These are phyloP conservation scores for Pulveroboletus sp. DNA, from an alignment of 768 basidiomycete genomes.

Conservation along the genomic window DNA sequence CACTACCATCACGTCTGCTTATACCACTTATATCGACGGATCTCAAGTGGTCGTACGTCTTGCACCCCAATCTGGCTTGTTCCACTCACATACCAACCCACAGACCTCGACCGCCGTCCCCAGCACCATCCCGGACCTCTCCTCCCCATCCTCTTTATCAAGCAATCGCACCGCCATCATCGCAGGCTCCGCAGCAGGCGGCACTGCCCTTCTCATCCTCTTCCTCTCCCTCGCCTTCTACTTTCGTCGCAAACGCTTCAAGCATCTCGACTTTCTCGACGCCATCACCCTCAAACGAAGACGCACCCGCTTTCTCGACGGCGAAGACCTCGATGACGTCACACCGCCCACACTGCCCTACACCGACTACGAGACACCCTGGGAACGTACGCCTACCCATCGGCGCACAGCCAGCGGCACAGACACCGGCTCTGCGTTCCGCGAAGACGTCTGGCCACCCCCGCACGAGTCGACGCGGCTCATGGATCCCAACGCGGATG, in stretches of 20 bases:
- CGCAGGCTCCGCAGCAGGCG: constrained; percentile 40
- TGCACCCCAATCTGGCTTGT: neutral
- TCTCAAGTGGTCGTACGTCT: constrained; percentile 17
- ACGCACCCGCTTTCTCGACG: constrained; percentile 22
- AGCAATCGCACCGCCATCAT: constrained; percentile 38
- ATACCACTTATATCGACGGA: constrained; percentile 16
- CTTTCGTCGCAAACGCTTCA: constrained; percentile 36
- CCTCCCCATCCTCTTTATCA: neutral
- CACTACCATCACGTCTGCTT: constrained; percentile 21
- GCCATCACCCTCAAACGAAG: constrained; percentile 24
- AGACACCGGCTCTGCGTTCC: constrained; percentile 46
- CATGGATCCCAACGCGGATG: constrained; percentile 20
- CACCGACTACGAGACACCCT: constrained; percentile 19
- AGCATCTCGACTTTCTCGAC: constrained; percentile 29
- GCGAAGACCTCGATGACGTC: constrained; percentile 22
- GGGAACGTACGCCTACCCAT: too few species aligned
- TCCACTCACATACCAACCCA: neutral
- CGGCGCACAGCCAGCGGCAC: too few species aligned
- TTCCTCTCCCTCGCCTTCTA: constrained; percentile 36
- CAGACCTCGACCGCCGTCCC: constrained; percentile 17
- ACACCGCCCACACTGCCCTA: constrained; percentile 15
- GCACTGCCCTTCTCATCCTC: constrained; percentile 35
- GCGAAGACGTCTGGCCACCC: constrained; percentile 45
- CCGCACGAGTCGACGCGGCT: constrained; percentile 31
- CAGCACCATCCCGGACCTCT: constrained; percentile 14